These are phyloP conservation scores for Pseudonitzschia multiseries DNA, from an alignment of 108 stramenopile genomes.

Conservation along the genomic window DNA sequence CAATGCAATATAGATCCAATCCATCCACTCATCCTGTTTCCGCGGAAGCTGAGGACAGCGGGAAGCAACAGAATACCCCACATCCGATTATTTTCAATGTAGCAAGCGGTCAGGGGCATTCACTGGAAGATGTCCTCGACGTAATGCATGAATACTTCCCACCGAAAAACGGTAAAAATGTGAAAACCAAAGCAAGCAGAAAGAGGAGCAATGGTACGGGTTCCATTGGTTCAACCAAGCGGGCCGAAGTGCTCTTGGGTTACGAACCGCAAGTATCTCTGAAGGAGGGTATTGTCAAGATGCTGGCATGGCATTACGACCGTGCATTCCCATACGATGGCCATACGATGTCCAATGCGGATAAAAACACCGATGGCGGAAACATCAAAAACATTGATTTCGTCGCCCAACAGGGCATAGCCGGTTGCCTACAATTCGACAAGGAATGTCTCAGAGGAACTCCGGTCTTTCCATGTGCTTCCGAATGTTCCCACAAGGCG, in stretches of 20 bases:
- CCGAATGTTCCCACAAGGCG: conserved; percentile 66
- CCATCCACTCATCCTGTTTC: conserved; percentile 8
- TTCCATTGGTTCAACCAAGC: conserved; percentile 51
- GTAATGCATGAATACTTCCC: conserved; percentile 55
- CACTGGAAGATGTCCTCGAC: conserved; percentile 43
- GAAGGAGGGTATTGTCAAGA: conserved; percentile 55
- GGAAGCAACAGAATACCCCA: conserved; percentile 17
- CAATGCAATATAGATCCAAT: conserved; percentile 66
- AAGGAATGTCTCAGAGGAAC: conserved; percentile 71
- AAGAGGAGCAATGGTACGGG: background rate
- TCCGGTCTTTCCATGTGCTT: conserved; percentile 83
- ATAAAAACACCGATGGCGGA: background rate
- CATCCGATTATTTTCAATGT: conserved; percentile 78
- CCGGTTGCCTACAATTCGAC: conserved; percentile 61
- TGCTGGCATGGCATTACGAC: conserved; percentile 80
- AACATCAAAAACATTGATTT: background rate
- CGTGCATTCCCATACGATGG: conserved; percentile 66
- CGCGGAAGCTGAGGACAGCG: conserved; percentile 3
- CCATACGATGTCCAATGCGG: conserved; percentile 6
- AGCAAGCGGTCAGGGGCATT: conserved; percentile 57
- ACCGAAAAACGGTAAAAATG: background rate
- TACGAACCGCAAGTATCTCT: conserved; percentile 60
- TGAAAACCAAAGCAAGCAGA: background rate
- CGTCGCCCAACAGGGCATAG: conserved; percentile 41
- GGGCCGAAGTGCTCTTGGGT: conserved; percentile 59